Conservation (phyloP, 306 rosid species). For the Hippophae gyantsensis region DNA sequence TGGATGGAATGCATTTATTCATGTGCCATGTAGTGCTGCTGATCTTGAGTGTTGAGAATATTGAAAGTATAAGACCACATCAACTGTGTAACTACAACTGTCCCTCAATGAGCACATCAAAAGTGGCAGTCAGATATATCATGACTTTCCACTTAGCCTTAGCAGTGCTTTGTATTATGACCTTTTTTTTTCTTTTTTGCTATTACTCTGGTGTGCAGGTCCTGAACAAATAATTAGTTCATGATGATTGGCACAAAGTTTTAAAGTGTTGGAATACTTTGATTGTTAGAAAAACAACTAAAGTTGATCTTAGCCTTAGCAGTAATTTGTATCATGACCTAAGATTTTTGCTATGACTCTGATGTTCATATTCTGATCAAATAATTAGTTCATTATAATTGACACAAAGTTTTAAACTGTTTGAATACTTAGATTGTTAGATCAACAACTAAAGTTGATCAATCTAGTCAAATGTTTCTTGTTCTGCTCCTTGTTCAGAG, state of each 20-base stretch:
- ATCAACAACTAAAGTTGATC: slow-evolving; percentile 11
- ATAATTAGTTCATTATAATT: not conserved
- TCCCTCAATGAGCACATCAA: not conserved
- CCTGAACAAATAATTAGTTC: not conserved
- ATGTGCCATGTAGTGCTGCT: not conserved
- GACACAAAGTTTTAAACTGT: slow-evolving; percentile 5
- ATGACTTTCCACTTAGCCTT: slow-evolving; percentile 3
- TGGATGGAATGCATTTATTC: slow-evolving; percentile 1
- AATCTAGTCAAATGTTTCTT: not conserved
- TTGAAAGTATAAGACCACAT: slow-evolving; percentile 3
- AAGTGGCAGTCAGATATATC: slow-evolving; percentile 1
- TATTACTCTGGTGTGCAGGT: not conserved
- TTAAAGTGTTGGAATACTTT: slow-evolving; percentile 17
- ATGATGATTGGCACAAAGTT: not conserved
- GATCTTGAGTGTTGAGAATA: slow-evolving; percentile 3
- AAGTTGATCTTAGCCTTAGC: slow-evolving; percentile 8
- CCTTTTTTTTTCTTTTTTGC: not conserved
- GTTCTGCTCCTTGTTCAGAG: not conserved
- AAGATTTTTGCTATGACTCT: not conserved
- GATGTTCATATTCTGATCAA: not conserved
- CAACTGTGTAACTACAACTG: not conserved
- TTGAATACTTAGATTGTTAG: slow-evolving; percentile 20
- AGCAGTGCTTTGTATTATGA: not conserved
- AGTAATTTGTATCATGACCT: not conserved
- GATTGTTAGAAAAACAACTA: slow-evolving; percentile 17